Evolutionary conservation across 495 filamentous ascomycete genomes (phyloP), one percentile per base, ranked within the genome.

Genomic region (Alectoria sarmentosa): DNA sequence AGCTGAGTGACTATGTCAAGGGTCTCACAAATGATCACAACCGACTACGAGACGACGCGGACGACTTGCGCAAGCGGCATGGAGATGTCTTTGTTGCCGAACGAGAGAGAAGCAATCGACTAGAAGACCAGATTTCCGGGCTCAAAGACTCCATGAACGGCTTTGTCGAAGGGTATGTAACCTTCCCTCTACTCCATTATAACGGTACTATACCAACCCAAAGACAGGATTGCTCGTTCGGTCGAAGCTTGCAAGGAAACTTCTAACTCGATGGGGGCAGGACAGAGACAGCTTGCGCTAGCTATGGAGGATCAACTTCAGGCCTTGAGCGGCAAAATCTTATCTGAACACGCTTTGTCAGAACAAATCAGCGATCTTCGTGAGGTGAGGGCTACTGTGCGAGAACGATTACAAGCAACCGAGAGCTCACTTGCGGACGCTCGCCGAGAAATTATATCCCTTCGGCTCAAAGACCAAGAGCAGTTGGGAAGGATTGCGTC

Each of bases 1-100:
- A 63, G 42, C 62, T 71, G 30, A 58, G 23, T 38, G 63, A 68
- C 4, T 64, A 63, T 21, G 56, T 70, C 21, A 60, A 66, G 57
- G 68, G 66, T 36, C 63, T 72, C 8, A 63, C 62, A 52, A 70
- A 72, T 36, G 70, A 72, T 38, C 68, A 72, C 32, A 65, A 66
- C 5, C 49, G 58, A 21, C 66, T 72, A 11, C 58, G 68, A 61
- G 63, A 72, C 4, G 37, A 66, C 38, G 60, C 55, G 10, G 39
- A 56, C 9, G 41, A 39, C 14, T 41, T 70, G 15, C 55, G 34
- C 9, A 58, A 28, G 10, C 60, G 44, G 32, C 49, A 62, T 32
- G 4, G 58, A 23, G 37, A 37, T 15, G 39, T 65, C 23, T 4
- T 34, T 19, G 11, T 39, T 7, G 48, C 63, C 8, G 66, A 70